phyloP scores from a whole-genome alignment of 2,329 filamentous ascomycete genomes.

The Didymella segeticola region DNA sequence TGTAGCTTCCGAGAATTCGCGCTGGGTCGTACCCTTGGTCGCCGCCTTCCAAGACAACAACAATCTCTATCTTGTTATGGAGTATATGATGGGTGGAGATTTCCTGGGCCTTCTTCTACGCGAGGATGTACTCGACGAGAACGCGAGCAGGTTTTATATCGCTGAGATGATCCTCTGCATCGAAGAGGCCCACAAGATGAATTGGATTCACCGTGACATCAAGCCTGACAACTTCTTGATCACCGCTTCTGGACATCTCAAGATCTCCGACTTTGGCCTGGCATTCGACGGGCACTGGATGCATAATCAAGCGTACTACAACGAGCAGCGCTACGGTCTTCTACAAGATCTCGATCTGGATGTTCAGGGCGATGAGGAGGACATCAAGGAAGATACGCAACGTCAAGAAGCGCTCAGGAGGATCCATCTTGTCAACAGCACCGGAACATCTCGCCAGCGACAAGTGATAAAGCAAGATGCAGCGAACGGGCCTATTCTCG shows the following conservation, averaged over 20 bases:
- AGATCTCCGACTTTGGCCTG: slow-evolving; percentile 95
- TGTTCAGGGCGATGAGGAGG: slow-evolving; percentile 75
- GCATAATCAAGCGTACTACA: slow-evolving; percentile 87
- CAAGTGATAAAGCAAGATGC: slow-evolving; percentile 31
- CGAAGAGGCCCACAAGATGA: slow-evolving; percentile 86
- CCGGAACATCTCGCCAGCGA: slow-evolving; percentile 19
- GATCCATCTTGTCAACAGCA: slow-evolving; percentile 48
- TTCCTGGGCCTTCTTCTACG: slow-evolving; percentile 87
- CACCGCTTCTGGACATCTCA: slow-evolving; percentile 84
- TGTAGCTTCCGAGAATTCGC: slow-evolving; percentile 84
- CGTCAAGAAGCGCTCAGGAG: slow-evolving; percentile 61
- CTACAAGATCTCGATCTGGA: slow-evolving; percentile 77
- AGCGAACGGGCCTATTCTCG: slow-evolving; percentile 41
- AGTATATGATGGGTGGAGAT: slow-evolving; percentile 97
- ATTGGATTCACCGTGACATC: slow-evolving; percentile 93
- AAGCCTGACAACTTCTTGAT: slow-evolving; percentile 98
- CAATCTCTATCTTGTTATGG: slow-evolving; percentile 93
- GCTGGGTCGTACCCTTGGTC: slow-evolving; percentile 88
- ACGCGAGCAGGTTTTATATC: slow-evolving; percentile 82
- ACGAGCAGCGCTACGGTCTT: slow-evolving; percentile 79
- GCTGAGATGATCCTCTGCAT: slow-evolving; percentile 97
- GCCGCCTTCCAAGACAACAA: slow-evolving; percentile 86
- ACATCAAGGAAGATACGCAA: slow-evolving; percentile 61
- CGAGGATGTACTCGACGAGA: slow-evolving; percentile 81
- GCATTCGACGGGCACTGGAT: slow-evolving; percentile 96